Evolutionary conservation across 2,329 filamentous ascomycete species (phyloP).

Genomic region (Magnaporthiopsis incrustans): DNA sequence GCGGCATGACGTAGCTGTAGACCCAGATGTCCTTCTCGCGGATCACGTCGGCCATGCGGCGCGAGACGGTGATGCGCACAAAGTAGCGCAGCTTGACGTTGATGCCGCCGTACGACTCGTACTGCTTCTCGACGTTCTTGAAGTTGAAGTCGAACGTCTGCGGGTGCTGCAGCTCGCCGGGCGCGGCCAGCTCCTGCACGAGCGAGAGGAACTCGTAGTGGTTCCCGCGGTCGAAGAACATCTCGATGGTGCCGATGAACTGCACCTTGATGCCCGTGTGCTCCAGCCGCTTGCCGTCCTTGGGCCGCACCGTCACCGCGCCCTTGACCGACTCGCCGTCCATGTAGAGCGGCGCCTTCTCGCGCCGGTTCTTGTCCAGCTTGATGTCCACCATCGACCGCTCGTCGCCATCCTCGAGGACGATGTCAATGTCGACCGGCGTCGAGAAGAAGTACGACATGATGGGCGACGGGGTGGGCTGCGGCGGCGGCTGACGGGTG

Average conservation of each 20-base stretch:
- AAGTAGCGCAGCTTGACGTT: slow-evolving; percentile 99
- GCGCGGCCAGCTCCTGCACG: slow-evolving; percentile 91
- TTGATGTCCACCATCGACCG: slow-evolving; percentile 95
- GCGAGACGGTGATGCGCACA: slow-evolving; percentile 89
- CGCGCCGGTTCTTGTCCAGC: slow-evolving; percentile 94
- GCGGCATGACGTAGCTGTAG: slow-evolving; percentile 95
- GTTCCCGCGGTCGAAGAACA: slow-evolving; percentile 99
- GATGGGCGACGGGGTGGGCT: neutral
- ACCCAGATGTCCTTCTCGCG: slow-evolving; percentile 99
- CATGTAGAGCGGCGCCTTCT: slow-evolving; percentile 95
- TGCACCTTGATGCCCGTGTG: slow-evolving; percentile 99
- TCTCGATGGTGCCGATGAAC: slow-evolving; percentile 98
- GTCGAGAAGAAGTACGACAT: slow-evolving; percentile 99
- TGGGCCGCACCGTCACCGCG: slow-evolving; percentile 86
- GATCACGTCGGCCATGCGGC: slow-evolving; percentile 95
- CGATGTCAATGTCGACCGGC: slow-evolving; percentile 96
- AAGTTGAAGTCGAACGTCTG: slow-evolving; percentile 99
- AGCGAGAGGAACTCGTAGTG: slow-evolving; percentile 98
- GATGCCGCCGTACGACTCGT: slow-evolving; percentile 99
- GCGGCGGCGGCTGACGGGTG: neutral
- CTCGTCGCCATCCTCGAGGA: slow-evolving; percentile 91
- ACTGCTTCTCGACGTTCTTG: slow-evolving; percentile 99
- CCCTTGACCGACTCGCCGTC: slow-evolving; percentile 98
- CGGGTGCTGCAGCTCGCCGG: slow-evolving; percentile 95
- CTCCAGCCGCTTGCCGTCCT: slow-evolving; percentile 95